Conservation (phyloP, 2,329 filamentous ascomycete genomes). For the Penicillium sp. region DNA sequence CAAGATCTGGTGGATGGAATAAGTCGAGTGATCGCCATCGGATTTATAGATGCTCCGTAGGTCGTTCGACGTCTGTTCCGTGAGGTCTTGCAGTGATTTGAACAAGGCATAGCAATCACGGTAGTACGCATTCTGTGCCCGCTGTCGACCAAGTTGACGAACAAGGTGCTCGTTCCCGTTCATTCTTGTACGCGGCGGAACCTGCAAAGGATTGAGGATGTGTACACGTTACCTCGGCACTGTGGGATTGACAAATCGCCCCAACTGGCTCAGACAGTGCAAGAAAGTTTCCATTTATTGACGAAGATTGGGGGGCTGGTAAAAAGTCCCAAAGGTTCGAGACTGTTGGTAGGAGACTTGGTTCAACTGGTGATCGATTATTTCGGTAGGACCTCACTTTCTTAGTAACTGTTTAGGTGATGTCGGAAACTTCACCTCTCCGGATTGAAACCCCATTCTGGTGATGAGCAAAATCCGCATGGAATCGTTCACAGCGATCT, state of each 20-base stretch:
- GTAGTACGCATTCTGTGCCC: neutral
- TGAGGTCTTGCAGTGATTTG: neutral
- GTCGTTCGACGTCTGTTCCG: neutral
- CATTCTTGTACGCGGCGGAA: neutral
- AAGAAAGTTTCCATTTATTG: neutral
- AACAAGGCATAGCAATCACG: neutral
- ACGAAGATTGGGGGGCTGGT: neutral
- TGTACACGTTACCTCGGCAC: neutral
- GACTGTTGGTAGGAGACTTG: too few relatives aligned
- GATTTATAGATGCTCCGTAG: neutral
- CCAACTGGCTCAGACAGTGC: neutral
- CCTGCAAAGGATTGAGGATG: neutral
- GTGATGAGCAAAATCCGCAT: neutral
- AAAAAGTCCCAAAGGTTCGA: neutral
- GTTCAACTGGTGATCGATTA: neutral
- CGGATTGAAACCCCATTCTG: neutral
- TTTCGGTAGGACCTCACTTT: neutral
- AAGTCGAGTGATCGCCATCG: neutral
- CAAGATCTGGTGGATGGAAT: neutral
- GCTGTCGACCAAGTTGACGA: neutral
- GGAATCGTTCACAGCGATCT: too few relatives aligned
- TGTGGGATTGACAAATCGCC: neutral
- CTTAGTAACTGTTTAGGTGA: neutral
- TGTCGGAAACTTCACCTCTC: neutral
- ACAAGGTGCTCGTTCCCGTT: neutral